Percentiles rank a stretch among this genome's conserved stretches.
These are phyloP conservation scores for Saturnispora galanensis DNA, from an alignment of 805 yeast species.

Conservation along the genomic window DNA sequence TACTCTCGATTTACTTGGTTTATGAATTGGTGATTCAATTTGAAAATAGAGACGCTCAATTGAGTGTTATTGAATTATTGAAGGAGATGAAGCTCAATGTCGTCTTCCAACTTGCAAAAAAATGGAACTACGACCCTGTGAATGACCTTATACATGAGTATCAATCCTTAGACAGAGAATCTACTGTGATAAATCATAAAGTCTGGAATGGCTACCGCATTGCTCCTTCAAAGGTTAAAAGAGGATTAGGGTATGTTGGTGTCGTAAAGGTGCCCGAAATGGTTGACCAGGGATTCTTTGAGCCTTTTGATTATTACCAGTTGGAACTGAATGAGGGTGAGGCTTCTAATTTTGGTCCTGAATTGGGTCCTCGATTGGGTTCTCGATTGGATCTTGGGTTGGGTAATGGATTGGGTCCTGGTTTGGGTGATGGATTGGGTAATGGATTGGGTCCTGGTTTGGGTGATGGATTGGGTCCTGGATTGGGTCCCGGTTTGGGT, in stretches of 20 bases:
- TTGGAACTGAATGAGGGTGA: slow-evolving; percentile 6
- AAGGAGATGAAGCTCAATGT: slow-evolving; percentile 46
- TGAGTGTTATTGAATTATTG: slow-evolving; percentile 51
- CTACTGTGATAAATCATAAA: not conserved
- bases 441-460: slow-evolving; percentile 6
- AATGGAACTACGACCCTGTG: slow-evolving; percentile 47
- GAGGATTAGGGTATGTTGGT: not conserved
- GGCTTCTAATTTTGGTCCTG: slow-evolving; percentile 11
- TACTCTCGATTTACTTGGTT: slow-evolving; percentile 60
- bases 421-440: slow-evolving; percentile 7
- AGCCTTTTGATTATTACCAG: slow-evolving; percentile 9
- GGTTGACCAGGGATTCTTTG: slow-evolving; percentile 14
- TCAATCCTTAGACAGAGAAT: slow-evolving; percentile 16
- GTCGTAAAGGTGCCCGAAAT: not conserved
- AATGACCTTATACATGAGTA: slow-evolving; percentile 59
- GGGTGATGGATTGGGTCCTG: slow-evolving; percentile 10
- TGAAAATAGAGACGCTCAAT: slow-evolving; percentile 29
- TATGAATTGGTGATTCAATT: slow-evolving; percentile 49
- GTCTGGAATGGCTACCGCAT: not conserved
- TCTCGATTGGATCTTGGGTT: not conserved
- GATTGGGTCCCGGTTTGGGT: slow-evolving; percentile 6
- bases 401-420: slow-evolving; percentile 4
- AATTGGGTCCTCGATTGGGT: slow-evolving; percentile 20
- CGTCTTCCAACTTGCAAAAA: slow-evolving; percentile 42
- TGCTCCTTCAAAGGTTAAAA: not conserved